Evolutionary conservation across 2,329 filamentous ascomycete species (phyloP).

Genomic region (Onygena corvina): DNA sequence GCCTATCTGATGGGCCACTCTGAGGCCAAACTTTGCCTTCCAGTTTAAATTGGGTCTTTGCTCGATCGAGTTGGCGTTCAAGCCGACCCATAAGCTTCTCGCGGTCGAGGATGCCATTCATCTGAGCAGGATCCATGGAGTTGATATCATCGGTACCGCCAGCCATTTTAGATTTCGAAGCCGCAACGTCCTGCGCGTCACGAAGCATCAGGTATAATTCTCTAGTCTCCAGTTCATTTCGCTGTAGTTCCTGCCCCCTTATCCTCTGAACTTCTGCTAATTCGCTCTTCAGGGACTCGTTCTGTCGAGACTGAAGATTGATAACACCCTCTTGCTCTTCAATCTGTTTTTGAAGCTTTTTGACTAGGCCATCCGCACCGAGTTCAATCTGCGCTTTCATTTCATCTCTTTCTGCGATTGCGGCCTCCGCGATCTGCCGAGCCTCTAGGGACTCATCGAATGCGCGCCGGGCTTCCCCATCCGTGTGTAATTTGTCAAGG

Average conservation of each 20-base stretch:
- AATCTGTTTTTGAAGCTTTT: slow-evolving; percentile 85
- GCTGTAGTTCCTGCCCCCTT: slow-evolving; percentile 78
- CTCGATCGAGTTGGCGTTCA: slow-evolving; percentile 87
- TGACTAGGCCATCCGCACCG: slow-evolving; percentile 84
- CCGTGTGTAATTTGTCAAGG: slow-evolving; percentile 89
- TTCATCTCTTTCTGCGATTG: slow-evolving; percentile 92
- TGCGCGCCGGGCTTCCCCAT: slow-evolving; percentile 84
- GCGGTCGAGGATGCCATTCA: slow-evolving; percentile 87
- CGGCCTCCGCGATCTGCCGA: slow-evolving; percentile 85
- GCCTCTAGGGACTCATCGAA: slow-evolving; percentile 85
- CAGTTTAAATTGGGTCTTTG: slow-evolving; percentile 95
- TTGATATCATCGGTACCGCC: slow-evolving; percentile 40
- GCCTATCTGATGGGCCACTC: slow-evolving; percentile 75
- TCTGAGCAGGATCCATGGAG: slow-evolving; percentile 58
- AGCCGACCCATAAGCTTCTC: slow-evolving; percentile 85
- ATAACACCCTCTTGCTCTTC: slow-evolving; percentile 87
- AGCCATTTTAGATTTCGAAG: slow-evolving; percentile 61
- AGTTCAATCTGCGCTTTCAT: slow-evolving; percentile 79
- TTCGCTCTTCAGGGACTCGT: slow-evolving; percentile 78
- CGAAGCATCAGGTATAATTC: slow-evolving; percentile 97
- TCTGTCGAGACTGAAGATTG: slow-evolving; percentile 73
- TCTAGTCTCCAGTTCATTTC: slow-evolving; percentile 89
- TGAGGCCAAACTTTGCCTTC: slow-evolving; percentile 88
- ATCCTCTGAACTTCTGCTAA: slow-evolving; percentile 75
- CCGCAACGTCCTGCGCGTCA: slow-evolving; percentile 91